Evolutionary conservation across 441 rosid genomes (phyloP).

Genomic region (Brassica hybrid): DNA sequence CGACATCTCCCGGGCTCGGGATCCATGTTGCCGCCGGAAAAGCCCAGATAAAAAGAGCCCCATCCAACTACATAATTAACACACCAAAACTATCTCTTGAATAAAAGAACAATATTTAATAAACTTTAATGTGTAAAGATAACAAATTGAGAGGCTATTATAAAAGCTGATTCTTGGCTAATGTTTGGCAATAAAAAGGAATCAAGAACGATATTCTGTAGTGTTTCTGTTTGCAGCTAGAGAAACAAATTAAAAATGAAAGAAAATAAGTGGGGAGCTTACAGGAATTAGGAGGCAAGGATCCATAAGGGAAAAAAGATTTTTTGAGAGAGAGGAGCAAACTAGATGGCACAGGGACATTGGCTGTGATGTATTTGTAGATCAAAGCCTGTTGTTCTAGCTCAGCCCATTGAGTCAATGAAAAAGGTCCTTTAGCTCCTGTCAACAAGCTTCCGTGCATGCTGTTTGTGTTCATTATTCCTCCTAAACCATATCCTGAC

Average conservation of each 20-base stretch:
- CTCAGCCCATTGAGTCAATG: slow-evolving; percentile 79
- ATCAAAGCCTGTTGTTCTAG: slow-evolving; percentile 80
- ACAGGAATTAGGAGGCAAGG: slow-evolving; percentile 52
- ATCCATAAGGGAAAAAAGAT: slow-evolving; percentile 53
- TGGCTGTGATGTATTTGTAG: slow-evolving; percentile 66
- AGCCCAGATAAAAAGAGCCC: slow-evolving; percentile 68
- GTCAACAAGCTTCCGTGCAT: slow-evolving; percentile 48
- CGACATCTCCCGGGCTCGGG: slow-evolving; percentile 86
- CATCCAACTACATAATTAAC: slow-evolving; percentile 53
- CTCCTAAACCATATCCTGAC: slow-evolving; percentile 35
- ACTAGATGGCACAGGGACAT: slow-evolving; percentile 64
- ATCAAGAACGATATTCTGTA: background rate
- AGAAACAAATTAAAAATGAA: background rate
- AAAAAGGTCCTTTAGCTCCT: slow-evolving; percentile 60
- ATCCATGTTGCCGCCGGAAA: slow-evolving; percentile 56
- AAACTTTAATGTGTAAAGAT: slow-evolving; percentile 2
- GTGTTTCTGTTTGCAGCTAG: background rate
- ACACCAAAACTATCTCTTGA: background rate
- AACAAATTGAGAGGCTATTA: slow-evolving; percentile 2
- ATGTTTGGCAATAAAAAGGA: background rate
- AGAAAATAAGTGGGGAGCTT: slow-evolving; percentile 40
- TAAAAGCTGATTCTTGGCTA: slow-evolving; percentile 9
- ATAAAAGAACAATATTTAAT: slow-evolving; percentile 2
- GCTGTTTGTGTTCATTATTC: slow-evolving; percentile 40
- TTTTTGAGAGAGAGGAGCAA: slow-evolving; percentile 63